Evolutionary conservation across 2,329 filamentous ascomycete genomes (phyloP).

Genomic region (Fusarium citri): DNA sequence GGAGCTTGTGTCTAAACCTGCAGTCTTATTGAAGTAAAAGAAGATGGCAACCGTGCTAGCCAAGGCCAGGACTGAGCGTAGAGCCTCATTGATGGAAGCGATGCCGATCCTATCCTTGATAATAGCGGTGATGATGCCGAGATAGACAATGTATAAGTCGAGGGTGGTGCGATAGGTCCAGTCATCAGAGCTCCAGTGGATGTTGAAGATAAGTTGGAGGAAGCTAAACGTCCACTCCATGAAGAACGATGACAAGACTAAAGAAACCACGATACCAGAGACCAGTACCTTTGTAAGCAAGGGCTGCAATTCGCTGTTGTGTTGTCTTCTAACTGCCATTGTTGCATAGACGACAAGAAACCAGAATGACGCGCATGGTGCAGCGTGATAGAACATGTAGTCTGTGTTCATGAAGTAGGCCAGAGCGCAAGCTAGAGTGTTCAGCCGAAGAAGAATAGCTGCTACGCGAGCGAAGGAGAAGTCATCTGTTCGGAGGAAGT

Average conservation of each 20-base stretch:
- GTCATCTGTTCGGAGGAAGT: slow-evolving; percentile 66
- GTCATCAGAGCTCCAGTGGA: slow-evolving; percentile 60
- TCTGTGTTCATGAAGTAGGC: slow-evolving; percentile 67
- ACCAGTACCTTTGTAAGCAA: slow-evolving; percentile 61
- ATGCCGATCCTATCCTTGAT: slow-evolving; percentile 31
- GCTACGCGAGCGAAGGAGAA: slow-evolving; percentile 65
- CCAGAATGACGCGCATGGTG: slow-evolving; percentile 70
- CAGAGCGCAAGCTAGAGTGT: slow-evolving; percentile 64
- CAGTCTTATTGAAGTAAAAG: background rate
- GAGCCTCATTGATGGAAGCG: slow-evolving; percentile 8
- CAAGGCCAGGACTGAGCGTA: slow-evolving; percentile 42
- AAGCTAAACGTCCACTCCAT: slow-evolving; percentile 39
- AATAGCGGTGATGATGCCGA: slow-evolving; percentile 61
- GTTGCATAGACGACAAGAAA: slow-evolving; percentile 67
- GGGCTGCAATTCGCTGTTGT: slow-evolving; percentile 57
- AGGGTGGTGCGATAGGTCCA: slow-evolving; percentile 61
- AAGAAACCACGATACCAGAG: slow-evolving; percentile 54
- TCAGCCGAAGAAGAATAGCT: slow-evolving; percentile 65
- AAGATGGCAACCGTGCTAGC: slow-evolving; percentile 43
- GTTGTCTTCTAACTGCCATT: slow-evolving; percentile 54
- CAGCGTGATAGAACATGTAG: slow-evolving; percentile 66
- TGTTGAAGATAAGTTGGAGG: slow-evolving; percentile 56
- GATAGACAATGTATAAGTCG: slow-evolving; percentile 66
- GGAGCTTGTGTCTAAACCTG: background rate
- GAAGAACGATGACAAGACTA: slow-evolving; percentile 1